phyloP scores from a whole-genome alignment of 345 rosid species.

The Gossypium herbaceum region DNA sequence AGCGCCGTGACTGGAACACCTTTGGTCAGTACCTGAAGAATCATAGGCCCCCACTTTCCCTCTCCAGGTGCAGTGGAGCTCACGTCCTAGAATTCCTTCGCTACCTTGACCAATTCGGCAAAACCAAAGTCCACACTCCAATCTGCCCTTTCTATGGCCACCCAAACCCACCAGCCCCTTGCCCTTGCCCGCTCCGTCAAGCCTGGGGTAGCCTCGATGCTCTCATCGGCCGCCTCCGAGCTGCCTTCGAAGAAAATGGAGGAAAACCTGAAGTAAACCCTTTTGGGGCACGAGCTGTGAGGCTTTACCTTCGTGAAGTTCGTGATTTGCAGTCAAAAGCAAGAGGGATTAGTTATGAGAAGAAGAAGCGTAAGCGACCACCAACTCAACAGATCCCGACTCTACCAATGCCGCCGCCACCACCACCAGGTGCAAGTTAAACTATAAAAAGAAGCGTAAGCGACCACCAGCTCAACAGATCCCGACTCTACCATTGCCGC shows the following conservation, averaged over 20 bases:
- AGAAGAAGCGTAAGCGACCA: constrained; percentile 68
- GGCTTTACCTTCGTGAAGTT: constrained; percentile 64
- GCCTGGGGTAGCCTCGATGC: constrained; percentile 82
- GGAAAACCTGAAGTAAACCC: constrained; percentile 69
- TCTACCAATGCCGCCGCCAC: constrained; percentile 25
- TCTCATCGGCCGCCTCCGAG: constrained; percentile 65
- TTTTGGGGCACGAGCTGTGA: constrained; percentile 61
- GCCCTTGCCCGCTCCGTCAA: constrained; percentile 71
- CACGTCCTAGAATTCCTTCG: constrained; percentile 73
- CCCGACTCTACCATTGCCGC: constrained; percentile 26
- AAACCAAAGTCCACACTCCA: constrained; percentile 62
- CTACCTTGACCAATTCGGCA: constrained; percentile 66
- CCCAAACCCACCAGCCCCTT: constrained; percentile 63
- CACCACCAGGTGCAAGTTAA: constrained; percentile 34
- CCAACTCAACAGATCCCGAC: constrained; percentile 30
- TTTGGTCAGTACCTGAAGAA: constrained; percentile 62
- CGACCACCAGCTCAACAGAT: constrained; percentile 39
- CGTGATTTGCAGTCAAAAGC: constrained; percentile 69
- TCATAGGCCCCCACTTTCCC: constrained; percentile 57
- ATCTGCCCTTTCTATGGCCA: constrained; percentile 64
- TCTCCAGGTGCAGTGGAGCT: constrained; percentile 58
- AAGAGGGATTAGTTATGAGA: constrained; percentile 68
- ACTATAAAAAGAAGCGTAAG: constrained; percentile 35
- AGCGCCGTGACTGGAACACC: constrained; percentile 76
- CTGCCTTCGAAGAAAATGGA: constrained; percentile 67